Evolutionary conservation across 169 alveolate genomes (phyloP).

Genomic region (Plasmodium falciparum): DNA sequence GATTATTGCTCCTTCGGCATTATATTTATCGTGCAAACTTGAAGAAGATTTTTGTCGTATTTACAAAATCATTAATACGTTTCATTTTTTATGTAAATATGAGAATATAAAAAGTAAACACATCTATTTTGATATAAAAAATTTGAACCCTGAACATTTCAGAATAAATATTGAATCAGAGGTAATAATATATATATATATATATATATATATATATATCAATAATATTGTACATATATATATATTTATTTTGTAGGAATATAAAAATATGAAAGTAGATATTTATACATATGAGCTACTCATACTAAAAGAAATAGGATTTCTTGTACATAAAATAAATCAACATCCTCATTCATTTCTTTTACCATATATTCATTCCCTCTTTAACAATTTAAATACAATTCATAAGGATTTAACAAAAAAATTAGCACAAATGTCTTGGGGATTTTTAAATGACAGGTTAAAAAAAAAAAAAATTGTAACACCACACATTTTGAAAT

Average conservation of each 20-base stretch:
- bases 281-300: constrained; percentile 89
- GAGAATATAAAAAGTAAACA: constrained; percentile 68
- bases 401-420: constrained; percentile 80
- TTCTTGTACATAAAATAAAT: constrained; percentile 83
- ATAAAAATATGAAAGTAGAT: constrained; percentile 81
- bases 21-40: constrained; percentile 90
- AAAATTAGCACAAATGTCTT: constrained; percentile 90
- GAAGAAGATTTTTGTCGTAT: constrained; percentile 92
- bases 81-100: constrained; percentile 82
- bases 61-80: constrained; percentile 86
- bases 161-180: constrained; percentile 58
- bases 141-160: constrained; percentile 42
- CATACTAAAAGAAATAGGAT: constrained; percentile 91
- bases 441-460: constrained; percentile 94
- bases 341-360: constrained; percentile 89
- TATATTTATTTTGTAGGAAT: constrained; percentile 42
- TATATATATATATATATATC: neutral
- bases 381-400: constrained; percentile 87
- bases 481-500: no score
- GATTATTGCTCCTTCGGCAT: constrained; percentile 89
- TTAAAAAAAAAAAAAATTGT: constrained; percentile 14
- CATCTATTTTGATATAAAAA: constrained; percentile 69
- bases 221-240: neutral
- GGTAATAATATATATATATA: neutral
- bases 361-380: constrained; percentile 89